phyloP scores from a whole-genome alignment of 768 basidiomycete species.

The Lentinus tigrinus region DNA sequence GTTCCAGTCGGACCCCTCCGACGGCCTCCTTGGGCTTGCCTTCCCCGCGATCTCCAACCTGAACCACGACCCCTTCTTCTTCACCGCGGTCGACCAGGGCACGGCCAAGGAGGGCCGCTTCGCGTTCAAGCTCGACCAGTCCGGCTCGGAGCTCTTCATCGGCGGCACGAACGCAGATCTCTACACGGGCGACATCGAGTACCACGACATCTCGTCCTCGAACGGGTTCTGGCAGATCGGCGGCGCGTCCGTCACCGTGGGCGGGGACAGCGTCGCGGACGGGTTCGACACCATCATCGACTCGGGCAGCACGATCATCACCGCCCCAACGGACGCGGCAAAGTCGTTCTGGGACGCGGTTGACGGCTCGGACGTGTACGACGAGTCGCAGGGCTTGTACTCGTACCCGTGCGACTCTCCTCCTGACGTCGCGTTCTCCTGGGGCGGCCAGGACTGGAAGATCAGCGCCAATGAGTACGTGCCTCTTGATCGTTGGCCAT shows the following conservation, averaged over 20 bases:
- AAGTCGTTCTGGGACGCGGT: conserved; percentile 27
- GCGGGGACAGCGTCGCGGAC: conserved; percentile 14
- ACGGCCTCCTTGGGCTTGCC: conserved; percentile 22
- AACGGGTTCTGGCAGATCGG: conserved; percentile 29
- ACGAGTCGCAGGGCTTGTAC: conserved; percentile 10
- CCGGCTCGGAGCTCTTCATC: conserved; percentile 51
- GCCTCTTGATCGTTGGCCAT: background rate
- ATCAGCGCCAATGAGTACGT: conserved; percentile 4
- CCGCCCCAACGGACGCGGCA: conserved; percentile 23
- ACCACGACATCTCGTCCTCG: conserved; percentile 17
- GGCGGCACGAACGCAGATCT: conserved; percentile 49
- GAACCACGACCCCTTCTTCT: conserved; percentile 29
- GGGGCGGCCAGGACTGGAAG: conserved; percentile 17
- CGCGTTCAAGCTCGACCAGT: conserved; percentile 44
- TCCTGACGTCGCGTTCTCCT: conserved; percentile 18
- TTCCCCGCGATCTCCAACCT: conserved; percentile 18
- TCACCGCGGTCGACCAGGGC: conserved; percentile 41
- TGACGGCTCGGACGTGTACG: conserved; percentile 22
- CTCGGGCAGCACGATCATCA: conserved; percentile 31
- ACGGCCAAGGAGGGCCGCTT: conserved; percentile 38
- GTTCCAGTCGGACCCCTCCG: conserved; percentile 13
- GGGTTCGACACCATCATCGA: conserved; percentile 22
- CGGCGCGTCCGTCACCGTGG: conserved; percentile 23
- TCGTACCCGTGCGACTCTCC: conserved; percentile 13
- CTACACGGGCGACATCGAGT: conserved; percentile 44